A percentile compares a stretch with the other conserved stretches of the same genome.
Evolutionary conservation across 176 grass and related monocot species (phyloP).

Genomic region (Pontederia crassipes): DNA sequence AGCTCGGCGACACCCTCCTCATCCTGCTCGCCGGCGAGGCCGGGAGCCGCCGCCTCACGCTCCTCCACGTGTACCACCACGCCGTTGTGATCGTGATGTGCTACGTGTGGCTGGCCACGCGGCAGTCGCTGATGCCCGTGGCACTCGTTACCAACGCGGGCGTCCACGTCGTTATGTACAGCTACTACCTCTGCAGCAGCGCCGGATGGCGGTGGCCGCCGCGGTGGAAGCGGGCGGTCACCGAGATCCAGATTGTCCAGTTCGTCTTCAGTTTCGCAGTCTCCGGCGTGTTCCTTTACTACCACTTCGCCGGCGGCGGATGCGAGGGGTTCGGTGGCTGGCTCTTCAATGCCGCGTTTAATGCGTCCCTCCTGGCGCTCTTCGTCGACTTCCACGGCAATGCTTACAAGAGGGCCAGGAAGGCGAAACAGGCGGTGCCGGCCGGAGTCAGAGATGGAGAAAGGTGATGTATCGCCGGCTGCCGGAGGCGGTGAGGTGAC

Average conservation of each 20-base stretch:
- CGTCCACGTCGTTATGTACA: constrained; percentile 90
- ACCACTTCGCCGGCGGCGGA: constrained; percentile 50
- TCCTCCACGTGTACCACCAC: constrained; percentile 98
- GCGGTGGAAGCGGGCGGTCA: constrained; percentile 72
- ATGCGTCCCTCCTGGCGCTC: constrained; percentile 65
- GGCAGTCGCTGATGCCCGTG: constrained; percentile 69
- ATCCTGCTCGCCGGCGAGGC: constrained; percentile 51
- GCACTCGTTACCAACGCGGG: constrained; percentile 69
- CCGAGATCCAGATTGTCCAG: constrained; percentile 78
- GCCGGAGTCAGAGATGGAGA: not conserved
- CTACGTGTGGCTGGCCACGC: constrained; percentile 78
- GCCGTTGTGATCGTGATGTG: constrained; percentile 79
- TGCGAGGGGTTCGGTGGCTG: constrained; percentile 78
- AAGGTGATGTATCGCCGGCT: no score
- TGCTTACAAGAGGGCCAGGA: constrained; percentile 43
- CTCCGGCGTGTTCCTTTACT: constrained; percentile 57
- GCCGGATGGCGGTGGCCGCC: constrained; percentile 55
- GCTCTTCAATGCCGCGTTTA: constrained; percentile 87
- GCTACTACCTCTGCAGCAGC: constrained; percentile 73
- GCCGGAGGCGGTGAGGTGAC: no score
- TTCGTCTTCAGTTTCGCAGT: constrained; percentile 83
- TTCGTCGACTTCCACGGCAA: constrained; percentile 74
- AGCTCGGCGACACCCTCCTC: constrained; percentile 81
- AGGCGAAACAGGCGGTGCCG: not conserved
- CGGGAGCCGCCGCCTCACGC: constrained; percentile 45